Percentiles rank a stretch among this genome's conserved stretches.
phyloP scores from a whole-genome alignment of 2,329 filamentous ascomycete genomes.

The Pestalotiopsis fici region DNA sequence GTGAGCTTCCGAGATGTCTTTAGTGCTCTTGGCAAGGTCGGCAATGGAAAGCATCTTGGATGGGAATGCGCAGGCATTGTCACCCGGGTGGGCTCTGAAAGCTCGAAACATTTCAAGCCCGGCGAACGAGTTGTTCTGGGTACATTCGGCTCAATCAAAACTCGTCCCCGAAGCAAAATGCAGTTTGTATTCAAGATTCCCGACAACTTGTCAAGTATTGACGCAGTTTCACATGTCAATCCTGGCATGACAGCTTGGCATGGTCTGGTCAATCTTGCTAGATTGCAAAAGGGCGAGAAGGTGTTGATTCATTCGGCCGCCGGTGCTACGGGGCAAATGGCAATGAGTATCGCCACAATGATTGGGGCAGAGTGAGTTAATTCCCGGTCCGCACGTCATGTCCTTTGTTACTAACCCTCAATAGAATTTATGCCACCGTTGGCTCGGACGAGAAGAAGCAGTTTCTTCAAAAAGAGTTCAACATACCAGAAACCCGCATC shows the following conservation, averaged over 20 bases:
- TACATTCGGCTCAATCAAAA: constrained; percentile 18
- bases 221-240: neutral
- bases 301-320: constrained; percentile 8
- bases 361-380: constrained; percentile 9
- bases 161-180: constrained; percentile 15
- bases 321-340: constrained; percentile 7
- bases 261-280: constrained; percentile 14
- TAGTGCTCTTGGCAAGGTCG: neutral
- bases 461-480: neutral
- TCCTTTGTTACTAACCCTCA: too few relatives aligned
- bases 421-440: constrained; percentile 7
- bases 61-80: neutral
- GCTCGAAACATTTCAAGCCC: constrained; percentile 19
- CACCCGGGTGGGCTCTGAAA: constrained; percentile 18
- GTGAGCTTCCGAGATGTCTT: neutral
- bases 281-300: constrained; percentile 1
- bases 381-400: too few relatives aligned
- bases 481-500: neutral
- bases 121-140: constrained; percentile 16
- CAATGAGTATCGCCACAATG: constrained; percentile 4
- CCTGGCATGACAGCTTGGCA: constrained; percentile 22
- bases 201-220: neutral
- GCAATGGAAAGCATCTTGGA: neutral
- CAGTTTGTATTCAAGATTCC: neutral
- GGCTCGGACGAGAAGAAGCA: neutral